Evolutionary conservation across 331 rosid species (phyloP).

Genomic region (Malus hybrid): DNA sequence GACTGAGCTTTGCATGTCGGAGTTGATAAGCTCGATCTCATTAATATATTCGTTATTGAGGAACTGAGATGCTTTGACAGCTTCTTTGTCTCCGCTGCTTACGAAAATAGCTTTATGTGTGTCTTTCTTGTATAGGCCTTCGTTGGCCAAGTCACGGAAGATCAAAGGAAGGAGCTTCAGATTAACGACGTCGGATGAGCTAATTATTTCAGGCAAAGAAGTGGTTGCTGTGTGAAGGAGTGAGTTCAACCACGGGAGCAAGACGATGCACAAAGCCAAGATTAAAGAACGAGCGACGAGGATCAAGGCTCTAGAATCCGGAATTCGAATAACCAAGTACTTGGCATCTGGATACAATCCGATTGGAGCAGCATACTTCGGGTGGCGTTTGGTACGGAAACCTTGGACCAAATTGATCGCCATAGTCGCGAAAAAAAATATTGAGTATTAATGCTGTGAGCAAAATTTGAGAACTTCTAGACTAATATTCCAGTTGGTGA

Average conservation of each 20-base stretch:
- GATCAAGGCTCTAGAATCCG: conserved; percentile 23
- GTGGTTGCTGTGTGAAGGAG: conserved; percentile 9
- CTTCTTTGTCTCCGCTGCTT: not conserved
- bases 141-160: conserved; percentile 37
- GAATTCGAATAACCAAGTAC: conserved; percentile 25
- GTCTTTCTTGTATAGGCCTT: conserved; percentile 27
- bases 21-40: conserved; percentile 23
- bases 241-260: conserved; percentile 23
- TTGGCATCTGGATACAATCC: conserved; percentile 16
- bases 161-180: conserved; percentile 9
- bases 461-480: not conserved
- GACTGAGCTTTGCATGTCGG: conserved; percentile 24
- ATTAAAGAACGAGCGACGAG: conserved; percentile 17
- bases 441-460: not conserved
- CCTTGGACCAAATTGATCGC: conserved; percentile 20
- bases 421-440: conserved; percentile 10
- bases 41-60: not conserved
- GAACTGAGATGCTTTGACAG: not conserved
- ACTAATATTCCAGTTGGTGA: not conserved
- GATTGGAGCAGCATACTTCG: conserved; percentile 1
- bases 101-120: conserved; percentile 18
- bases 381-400: conserved; percentile 8
- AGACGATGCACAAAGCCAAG: conserved; percentile 24
- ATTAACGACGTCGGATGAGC: not conserved
- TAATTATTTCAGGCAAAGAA: not conserved